These are phyloP conservation scores for Penicillium corylophilum DNA, from an alignment of 2,329 filamentous ascomycete species.

Conservation along the genomic window DNA sequence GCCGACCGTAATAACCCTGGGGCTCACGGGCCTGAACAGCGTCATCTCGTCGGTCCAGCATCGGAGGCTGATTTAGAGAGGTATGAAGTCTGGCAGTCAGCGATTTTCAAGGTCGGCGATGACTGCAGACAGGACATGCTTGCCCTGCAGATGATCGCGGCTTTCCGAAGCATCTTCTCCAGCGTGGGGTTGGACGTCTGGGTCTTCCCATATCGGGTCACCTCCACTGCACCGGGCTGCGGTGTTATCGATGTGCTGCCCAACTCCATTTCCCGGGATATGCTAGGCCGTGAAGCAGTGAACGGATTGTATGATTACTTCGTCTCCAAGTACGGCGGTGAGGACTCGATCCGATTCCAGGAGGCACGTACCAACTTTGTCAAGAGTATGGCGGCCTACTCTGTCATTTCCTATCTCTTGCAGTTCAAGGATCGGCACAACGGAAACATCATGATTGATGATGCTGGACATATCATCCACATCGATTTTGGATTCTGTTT, in stretches of 20 bases:
- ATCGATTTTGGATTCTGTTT: constrained; percentile 99
- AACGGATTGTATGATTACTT: constrained; percentile 99
- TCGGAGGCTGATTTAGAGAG: constrained; percentile 50
- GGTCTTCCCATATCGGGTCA: constrained; percentile 96
- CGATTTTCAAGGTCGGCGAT: constrained; percentile 99
- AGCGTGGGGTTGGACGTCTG: constrained; percentile 92
- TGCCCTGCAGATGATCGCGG: constrained; percentile 94
- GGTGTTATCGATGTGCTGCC: constrained; percentile 97
- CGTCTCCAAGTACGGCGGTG: constrained; percentile 92
- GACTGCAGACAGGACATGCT: constrained; percentile 97
- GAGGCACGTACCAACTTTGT: constrained; percentile 95
- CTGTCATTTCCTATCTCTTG: constrained; percentile 89
- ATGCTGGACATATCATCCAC: constrained; percentile 93
- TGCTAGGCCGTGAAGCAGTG: constrained; percentile 96
- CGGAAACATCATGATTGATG: constrained; percentile 99
- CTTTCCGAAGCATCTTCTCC: constrained; percentile 96
- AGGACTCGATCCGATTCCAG: constrained; percentile 92
- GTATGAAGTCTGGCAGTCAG: constrained; percentile 97
- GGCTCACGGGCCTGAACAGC: constrained; percentile 29
- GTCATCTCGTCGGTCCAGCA: constrained; percentile 20
- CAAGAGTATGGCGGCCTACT: constrained; percentile 99
- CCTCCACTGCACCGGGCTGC: constrained; percentile 92
- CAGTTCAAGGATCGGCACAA: constrained; percentile 99
- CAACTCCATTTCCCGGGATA: constrained; percentile 96
- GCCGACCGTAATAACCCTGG: constrained; percentile 19